Evolutionary conservation across 805 yeast genomes (phyloP), one percentile per base, ranked within the genome.

Genomic region (Metschnikowia cerradonensis): DNA sequence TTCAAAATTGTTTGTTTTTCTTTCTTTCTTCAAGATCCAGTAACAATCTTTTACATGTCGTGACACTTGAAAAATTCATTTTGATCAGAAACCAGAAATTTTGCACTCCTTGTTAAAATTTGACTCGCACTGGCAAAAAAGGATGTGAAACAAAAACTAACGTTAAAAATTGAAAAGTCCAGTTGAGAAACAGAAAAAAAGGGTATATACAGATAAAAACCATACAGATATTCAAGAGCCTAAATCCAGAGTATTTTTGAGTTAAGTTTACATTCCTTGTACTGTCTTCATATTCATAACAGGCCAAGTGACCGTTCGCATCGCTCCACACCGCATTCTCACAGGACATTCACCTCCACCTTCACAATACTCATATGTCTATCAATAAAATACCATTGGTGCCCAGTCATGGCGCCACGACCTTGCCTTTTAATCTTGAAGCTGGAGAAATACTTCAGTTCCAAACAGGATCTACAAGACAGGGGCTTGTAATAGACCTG

Each of bases 401-500:
- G 14, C 15, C 35, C 23, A 44, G 50, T 1, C 32, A 23, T 3
- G 14, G 11, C 7, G 13, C 26, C 3, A 42, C 30, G 3, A 39
- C 19, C 2, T 20, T 60, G 8, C 67, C 68, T 2, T 62, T 65
- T 47, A 35, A 17, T 4, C 43, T 58, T 6, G 36, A n/a, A 8
- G 30, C 19, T 7, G 60, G 60, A 1, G 69, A 65, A 41, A 19
- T 5, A 2, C 47, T 65, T 14, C 43, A 23, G 14, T 65, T 48
- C 23, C 41, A 40, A 34, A 48, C 62, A 2, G 43, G 52, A 1
- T 47, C 67, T 2, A 20, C 58, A 4, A 57, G 77, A 40, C 76
- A 73, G 52, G 48, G 65, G 1, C 57, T 73, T 17, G 19, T 58
- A 1, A 62, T 73, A 1, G 49, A 20, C 6, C 68, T 62, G 66